Percentiles rank a stretch among this genome's conserved stretches.
These are phyloP conservation scores for Vigna trinervia DNA, from an alignment of 306 rosid genomes.

Conservation along the genomic window DNA sequence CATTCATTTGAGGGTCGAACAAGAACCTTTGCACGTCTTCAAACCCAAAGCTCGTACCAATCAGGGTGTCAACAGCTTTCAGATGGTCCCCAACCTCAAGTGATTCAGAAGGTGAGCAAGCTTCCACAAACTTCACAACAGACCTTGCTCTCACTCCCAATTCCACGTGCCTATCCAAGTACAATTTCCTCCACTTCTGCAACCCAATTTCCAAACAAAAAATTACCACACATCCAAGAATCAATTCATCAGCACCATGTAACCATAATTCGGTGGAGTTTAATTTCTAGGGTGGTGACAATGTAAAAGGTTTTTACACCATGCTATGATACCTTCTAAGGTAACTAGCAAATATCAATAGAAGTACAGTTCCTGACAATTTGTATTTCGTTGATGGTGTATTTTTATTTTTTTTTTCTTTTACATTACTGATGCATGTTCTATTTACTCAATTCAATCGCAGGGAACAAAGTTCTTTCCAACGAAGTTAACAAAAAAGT, in stretches of 20 bases:
- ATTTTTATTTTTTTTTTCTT: neutral
- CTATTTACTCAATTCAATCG: neutral
- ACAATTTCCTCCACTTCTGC: slow-evolving; percentile 76
- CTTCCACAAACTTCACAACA: slow-evolving; percentile 60
- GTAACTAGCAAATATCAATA: neutral
- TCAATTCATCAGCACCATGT: neutral
- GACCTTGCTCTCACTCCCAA: slow-evolving; percentile 54
- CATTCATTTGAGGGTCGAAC: slow-evolving; percentile 61
- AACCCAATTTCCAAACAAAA: slow-evolving; percentile 38
- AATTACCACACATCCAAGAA: slow-evolving; percentile 9
- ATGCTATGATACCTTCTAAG: neutral
- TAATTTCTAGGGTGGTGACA: neutral
- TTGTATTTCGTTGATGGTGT: neutral
- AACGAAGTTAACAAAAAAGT: neutral
- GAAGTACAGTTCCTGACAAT: neutral
- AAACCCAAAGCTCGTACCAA: slow-evolving; percentile 60
- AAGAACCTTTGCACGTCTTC: slow-evolving; percentile 70
- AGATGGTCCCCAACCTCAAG: slow-evolving; percentile 75
- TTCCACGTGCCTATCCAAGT: slow-evolving; percentile 68
- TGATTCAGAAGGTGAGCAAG: slow-evolving; percentile 49
- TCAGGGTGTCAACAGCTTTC: slow-evolving; percentile 59
- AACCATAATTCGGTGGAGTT: neutral
- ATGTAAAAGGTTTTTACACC: neutral
- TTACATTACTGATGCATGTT: neutral
- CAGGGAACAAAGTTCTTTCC: neutral